Evolutionary conservation across 768 basidiomycete genomes (phyloP), one percentile per base, ranked within the genome.

Genomic region (Boletellus ananiceps): DNA sequence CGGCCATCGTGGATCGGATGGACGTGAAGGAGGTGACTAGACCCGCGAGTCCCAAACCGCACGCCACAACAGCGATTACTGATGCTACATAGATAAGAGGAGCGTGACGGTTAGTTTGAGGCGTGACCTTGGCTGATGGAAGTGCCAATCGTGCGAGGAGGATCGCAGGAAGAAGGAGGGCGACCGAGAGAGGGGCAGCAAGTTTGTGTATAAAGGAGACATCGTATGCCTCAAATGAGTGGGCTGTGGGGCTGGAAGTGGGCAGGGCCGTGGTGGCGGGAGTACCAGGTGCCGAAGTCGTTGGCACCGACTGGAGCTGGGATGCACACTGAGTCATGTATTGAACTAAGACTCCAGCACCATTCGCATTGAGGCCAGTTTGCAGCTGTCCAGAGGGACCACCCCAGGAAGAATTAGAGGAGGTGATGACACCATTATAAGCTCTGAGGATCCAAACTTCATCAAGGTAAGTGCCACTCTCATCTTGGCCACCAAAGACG

Each of bases 401-500:
- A 13, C 84, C 83, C 86, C 85, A 88, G 7, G 66, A 68, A 48
- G 74, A 66, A 43, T 74, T 72, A 2, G 81, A 75, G n/a, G 75
- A 55, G n/a, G 77, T 76, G 47, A 87, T 60, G 29, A 74, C 65
- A n/a, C 74, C 83, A 52, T 76, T 74, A 65, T 90, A 91, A 4
- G 86, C 78, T 46, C 89, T 74, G 52, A 92, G 72, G 8, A 92
- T 63, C 89, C 89, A 92, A 11, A 92, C 60, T 48, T 92, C 89
- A 35, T 81, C 77, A 4, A 89, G 72, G 60, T 86, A 83, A 21
- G 71, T 78, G 13, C 88, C 88, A 47, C 70, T 63, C 38, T 73
- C 70, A 61, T 88, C 86, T 56, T 77, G 77, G 35, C 89, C 89
- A 31, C 89, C 89, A 55, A 88, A 92, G 9, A 91, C 79, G 39